Conservation (phyloP, 179 eudicot species). For the Drosera spatulata region DNA sequence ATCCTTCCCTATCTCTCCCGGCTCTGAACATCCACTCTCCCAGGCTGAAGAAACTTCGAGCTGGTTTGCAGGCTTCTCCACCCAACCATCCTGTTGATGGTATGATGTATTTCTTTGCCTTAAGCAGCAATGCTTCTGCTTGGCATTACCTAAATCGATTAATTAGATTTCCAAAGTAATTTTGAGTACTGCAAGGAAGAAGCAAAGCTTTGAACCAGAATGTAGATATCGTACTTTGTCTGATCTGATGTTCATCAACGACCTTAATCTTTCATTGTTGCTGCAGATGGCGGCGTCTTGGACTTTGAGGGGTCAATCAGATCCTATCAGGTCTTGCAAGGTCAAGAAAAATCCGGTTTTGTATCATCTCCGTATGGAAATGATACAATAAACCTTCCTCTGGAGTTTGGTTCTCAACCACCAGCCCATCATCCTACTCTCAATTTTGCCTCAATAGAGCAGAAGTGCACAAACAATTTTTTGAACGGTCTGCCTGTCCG, state of each 20-base stretch:
- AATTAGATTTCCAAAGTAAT: not conserved
- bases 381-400: conserved; percentile 37
- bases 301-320: conserved; percentile 76
- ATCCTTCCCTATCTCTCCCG: conserved; percentile 59
- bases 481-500: conserved; percentile 28
- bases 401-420: conserved; percentile 30
- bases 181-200: not conserved
- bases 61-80: conserved; percentile 35
- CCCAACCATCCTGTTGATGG: conserved; percentile 39
- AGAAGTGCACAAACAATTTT: conserved; percentile 23
- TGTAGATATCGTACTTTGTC: not conserved
- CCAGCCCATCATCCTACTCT: conserved; percentile 24
- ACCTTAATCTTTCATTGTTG: conserved; percentile 12
- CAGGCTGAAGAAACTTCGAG: conserved; percentile 60
- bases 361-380: conserved; percentile 42
- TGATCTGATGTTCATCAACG: conserved; percentile 1
- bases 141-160: too few species aligned
- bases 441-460: conserved; percentile 19
- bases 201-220: too few species aligned
- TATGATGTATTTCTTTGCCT: conserved; percentile 4
- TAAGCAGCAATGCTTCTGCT: too few species aligned
- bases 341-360: conserved; percentile 87
- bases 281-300: conserved; percentile 37
- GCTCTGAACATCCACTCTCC: conserved; percentile 60
- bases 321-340: conserved; percentile 99